A percentile compares a stretch with the other conserved stretches of the same genome.
phyloP scores from a whole-genome alignment of 2,329 filamentous ascomycete species.

The Didymella pomorum region DNA sequence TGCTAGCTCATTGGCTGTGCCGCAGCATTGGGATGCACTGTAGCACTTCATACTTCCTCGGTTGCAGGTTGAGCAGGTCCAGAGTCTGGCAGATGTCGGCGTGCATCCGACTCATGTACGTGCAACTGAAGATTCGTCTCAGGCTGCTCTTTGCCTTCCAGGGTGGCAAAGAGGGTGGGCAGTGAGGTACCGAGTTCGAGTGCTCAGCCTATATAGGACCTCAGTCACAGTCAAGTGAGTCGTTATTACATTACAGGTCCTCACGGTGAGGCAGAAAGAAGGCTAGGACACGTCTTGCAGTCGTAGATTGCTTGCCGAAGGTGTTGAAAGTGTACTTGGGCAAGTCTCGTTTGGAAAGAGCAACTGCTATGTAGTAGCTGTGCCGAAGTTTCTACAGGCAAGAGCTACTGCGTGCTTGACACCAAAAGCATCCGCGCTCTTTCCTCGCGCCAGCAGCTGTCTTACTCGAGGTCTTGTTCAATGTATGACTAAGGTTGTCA shows the following conservation, averaged over 20 bases:
- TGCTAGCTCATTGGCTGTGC: conserved; percentile 11
- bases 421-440: background rate
- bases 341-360: background rate
- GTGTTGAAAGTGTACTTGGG: background rate
- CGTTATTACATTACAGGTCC: background rate
- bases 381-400: background rate
- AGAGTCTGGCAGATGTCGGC: background rate
- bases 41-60: conserved; percentile 1
- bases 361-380: background rate
- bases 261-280: background rate
- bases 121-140: background rate
- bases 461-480: background rate
- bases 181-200: background rate
- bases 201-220: background rate
- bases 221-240: background rate
- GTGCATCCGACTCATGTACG: background rate
- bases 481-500: background rate
- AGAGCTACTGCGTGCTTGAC: background rate
- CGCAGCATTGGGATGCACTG: background rate
- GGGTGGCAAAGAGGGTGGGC: background rate
- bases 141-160: background rate
- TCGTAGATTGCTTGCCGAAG: background rate
- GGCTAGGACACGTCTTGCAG: background rate
- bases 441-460: background rate
- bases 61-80: background rate